Conservation (phyloP, 768 basidiomycete genomes). For the Leccinum truebloodii region DNA sequence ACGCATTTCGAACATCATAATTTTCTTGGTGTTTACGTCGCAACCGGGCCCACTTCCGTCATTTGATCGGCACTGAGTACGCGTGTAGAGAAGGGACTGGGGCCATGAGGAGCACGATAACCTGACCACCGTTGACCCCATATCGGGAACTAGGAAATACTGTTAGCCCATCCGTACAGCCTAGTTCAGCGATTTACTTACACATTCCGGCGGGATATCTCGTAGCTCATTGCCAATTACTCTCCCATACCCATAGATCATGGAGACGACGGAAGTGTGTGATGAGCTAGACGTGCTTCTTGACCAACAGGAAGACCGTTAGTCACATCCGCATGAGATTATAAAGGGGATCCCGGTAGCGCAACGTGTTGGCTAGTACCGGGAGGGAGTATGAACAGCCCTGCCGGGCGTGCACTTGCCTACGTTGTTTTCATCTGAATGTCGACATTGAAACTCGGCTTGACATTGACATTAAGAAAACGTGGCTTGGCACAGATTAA, state of each 20-base stretch:
- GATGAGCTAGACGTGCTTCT: slow-evolving; percentile 19
- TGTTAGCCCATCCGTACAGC: slow-evolving; percentile 11
- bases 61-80: slow-evolving; percentile 21
- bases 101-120: slow-evolving; percentile 24
- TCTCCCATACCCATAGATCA: slow-evolving; percentile 25
- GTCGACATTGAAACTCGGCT: slow-evolving; percentile 10
- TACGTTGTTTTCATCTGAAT: slow-evolving; percentile 21
- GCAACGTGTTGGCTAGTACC: slow-evolving; percentile 25
- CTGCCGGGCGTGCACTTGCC: slow-evolving; percentile 7
- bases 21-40: no score
- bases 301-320: slow-evolving; percentile 16
- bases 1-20: no score
- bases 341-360: slow-evolving; percentile 23
- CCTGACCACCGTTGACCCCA: slow-evolving; percentile 35
- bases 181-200: slow-evolving; percentile 16
- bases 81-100: slow-evolving; percentile 28
- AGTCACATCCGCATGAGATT: slow-evolving; percentile 22
- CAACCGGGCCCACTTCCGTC: slow-evolving; percentile 20
- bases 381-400: slow-evolving; percentile 28
- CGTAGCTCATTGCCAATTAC: slow-evolving; percentile 33
- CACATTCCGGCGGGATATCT: slow-evolving; percentile 30
- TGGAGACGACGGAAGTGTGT: slow-evolving; percentile 18
- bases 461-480: slow-evolving; percentile 26
- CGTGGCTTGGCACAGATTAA: slow-evolving; percentile 20
- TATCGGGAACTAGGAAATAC: slow-evolving; percentile 26